Conservation (phyloP, 164 flowering plant species). For the Chloranthus sessilifolius region DNA sequence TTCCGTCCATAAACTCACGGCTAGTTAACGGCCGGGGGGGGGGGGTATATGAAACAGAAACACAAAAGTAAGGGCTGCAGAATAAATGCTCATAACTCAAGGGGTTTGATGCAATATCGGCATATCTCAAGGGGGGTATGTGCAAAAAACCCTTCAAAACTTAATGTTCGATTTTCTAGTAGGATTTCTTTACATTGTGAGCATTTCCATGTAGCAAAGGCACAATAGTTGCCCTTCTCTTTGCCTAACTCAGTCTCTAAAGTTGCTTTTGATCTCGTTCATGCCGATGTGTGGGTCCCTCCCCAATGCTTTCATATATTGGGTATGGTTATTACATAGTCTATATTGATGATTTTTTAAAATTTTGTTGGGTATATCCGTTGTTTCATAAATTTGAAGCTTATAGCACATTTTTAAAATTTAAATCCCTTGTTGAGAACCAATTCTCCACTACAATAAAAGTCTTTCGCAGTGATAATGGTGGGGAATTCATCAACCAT, state of each 20-base stretch:
- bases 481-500: background rate
- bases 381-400: slow-evolving; percentile 2
- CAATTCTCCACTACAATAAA: background rate
- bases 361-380: slow-evolving; percentile 1
- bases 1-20: too few species aligned
- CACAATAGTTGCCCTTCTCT: background rate
- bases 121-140: too few species aligned
- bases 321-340: background rate
- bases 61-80: too few species aligned
- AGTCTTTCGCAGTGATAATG: background rate
- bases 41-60: too few species aligned
- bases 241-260: background rate
- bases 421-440: background rate
- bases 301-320: background rate
- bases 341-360: background rate
- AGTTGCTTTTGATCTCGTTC: background rate
- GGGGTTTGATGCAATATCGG: too few species aligned
- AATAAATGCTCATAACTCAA: too few species aligned
- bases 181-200: too few species aligned
- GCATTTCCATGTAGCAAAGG: too few species aligned
- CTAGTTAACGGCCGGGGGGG: too few species aligned
- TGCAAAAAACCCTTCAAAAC: too few species aligned
- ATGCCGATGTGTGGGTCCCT: background rate
- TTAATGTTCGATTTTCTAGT: too few species aligned
- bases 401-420: background rate